These are phyloP conservation scores for Metschnikowia kofuensis DNA, from an alignment of 805 yeast species.

Conservation along the genomic window DNA sequence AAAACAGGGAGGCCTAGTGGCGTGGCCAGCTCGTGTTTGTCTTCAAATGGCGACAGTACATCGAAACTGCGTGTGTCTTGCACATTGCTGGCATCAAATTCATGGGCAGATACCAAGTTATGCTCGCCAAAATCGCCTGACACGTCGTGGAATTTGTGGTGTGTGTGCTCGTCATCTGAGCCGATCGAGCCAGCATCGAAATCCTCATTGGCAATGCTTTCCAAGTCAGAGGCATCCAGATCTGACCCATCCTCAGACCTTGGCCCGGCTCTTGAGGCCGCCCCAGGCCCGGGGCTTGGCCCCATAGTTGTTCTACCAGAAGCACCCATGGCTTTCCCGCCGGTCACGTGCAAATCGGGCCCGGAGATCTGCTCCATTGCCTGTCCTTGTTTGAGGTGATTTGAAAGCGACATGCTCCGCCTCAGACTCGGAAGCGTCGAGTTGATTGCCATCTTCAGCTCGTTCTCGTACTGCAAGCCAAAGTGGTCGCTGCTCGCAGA, in stretches of 20 bases:
- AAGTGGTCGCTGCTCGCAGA: constrained; percentile 15
- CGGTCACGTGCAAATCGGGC: neutral
- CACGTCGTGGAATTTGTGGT: too few species aligned
- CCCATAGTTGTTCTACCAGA: too few species aligned
- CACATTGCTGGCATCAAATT: neutral
- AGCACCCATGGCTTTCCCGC: too few species aligned
- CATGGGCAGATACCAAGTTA: neutral
- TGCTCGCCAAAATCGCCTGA: too few species aligned
- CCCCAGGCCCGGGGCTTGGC: too few species aligned
- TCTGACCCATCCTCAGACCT: neutral
- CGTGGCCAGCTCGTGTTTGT: constrained; percentile 10
- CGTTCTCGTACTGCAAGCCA: constrained; percentile 32
- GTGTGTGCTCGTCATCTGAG: too few species aligned
- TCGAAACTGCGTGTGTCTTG: constrained; percentile 5
- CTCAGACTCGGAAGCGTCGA: constrained; percentile 11
- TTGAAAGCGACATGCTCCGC: neutral
- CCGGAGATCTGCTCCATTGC: neutral
- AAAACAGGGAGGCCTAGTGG: neutral
- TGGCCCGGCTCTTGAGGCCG: too few species aligned
- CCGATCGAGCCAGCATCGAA: constrained; percentile 1
- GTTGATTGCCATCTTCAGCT: constrained; percentile 17
- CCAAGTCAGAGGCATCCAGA: constrained; percentile 1
- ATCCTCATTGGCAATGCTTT: constrained; percentile 1
- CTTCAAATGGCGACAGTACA: constrained; percentile 26
- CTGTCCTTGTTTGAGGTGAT: neutral